These are phyloP conservation scores for Thalia dealbata DNA, from an alignment of 176 grass and related monocot genomes.

Conservation along the genomic window DNA sequence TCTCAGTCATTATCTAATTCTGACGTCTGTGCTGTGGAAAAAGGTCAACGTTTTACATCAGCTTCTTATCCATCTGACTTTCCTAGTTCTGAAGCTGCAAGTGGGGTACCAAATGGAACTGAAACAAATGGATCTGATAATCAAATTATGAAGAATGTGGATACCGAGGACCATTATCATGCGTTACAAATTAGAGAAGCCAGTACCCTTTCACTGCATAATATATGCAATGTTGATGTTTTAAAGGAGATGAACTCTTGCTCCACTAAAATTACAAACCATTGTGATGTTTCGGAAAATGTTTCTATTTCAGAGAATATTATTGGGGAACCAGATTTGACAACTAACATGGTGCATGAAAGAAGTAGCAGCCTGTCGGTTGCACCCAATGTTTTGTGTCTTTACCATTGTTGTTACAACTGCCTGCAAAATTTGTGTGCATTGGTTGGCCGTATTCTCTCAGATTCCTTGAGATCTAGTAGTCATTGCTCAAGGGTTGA, in stretches of 20 bases:
- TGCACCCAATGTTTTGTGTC: constrained; percentile 35
- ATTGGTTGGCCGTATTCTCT: constrained; percentile 45
- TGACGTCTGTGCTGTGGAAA: constrained; percentile 22
- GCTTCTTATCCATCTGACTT: constrained; percentile 16
- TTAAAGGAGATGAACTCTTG: constrained; percentile 6
- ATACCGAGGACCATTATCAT: constrained; percentile 17
- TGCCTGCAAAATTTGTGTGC: constrained; percentile 53
- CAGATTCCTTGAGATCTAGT: constrained; percentile 38
- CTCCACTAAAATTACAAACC: constrained; percentile 21
- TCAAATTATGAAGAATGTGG: constrained; percentile 24
- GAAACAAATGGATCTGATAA: constrained; percentile 22
- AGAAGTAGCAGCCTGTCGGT: constrained; percentile 18
- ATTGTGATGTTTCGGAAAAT: constrained; percentile 19
- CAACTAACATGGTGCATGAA: constrained; percentile 22
- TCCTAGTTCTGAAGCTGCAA: constrained; percentile 13
- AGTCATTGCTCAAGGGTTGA: constrained; percentile 40
- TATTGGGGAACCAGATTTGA: constrained; percentile 2
- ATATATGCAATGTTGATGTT: constrained; percentile 14
- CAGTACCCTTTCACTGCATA: constrained; percentile 14
- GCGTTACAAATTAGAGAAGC: constrained; percentile 23
- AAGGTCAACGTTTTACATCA: constrained; percentile 16
- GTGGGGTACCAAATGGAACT: constrained; percentile 14
- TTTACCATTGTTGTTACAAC: constrained; percentile 55
- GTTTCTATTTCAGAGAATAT: constrained; percentile 20
- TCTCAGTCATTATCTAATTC: constrained; percentile 30